Percentiles rank a stretch among this genome's conserved stretches.
Conservation (phyloP, 1,284 basidiomycete species). For the Cryptococcus depauperatus region DNA sequence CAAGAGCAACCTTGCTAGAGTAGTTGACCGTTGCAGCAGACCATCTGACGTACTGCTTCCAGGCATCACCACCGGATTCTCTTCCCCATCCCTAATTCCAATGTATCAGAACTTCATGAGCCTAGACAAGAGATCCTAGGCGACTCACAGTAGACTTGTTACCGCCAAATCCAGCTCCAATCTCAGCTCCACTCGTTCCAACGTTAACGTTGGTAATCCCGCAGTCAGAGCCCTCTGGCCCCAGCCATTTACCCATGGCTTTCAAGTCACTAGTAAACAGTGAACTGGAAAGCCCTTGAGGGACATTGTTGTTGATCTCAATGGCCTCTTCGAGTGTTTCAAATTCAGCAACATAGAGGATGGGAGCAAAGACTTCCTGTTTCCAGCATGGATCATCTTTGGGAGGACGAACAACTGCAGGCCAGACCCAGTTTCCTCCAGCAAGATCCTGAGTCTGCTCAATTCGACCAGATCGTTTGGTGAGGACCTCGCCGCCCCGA, state of each 20-base stretch:
- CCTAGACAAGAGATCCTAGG: neutral
- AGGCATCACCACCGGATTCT: conserved; percentile 91
- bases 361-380: conserved; percentile 41
- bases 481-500: conserved; percentile 62
- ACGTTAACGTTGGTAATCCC: conserved; percentile 85
- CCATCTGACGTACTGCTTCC: conserved; percentile 62
- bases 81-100: conserved; percentile 66
- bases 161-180: conserved; percentile 82
- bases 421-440: conserved; percentile 76
- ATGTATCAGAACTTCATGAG: no score
- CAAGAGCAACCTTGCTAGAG: conserved; percentile 75
- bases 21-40: conserved; percentile 80
- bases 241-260: conserved; percentile 80
- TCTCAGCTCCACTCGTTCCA: conserved; percentile 89
- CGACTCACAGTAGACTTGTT: conserved; percentile 31
- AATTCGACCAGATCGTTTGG: conserved; percentile 28
- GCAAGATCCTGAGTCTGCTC: conserved; percentile 39
- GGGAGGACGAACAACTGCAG: conserved; percentile 59
- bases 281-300: conserved; percentile 65
- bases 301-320: conserved; percentile 82
- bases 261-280: conserved; percentile 73
- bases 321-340: conserved; percentile 86
- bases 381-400: conserved; percentile 39
- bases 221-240: conserved; percentile 74
- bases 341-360: conserved; percentile 80